Conservation (phyloP, 2,329 filamentous ascomycete genomes). For the Calonectria leucothoes region DNA sequence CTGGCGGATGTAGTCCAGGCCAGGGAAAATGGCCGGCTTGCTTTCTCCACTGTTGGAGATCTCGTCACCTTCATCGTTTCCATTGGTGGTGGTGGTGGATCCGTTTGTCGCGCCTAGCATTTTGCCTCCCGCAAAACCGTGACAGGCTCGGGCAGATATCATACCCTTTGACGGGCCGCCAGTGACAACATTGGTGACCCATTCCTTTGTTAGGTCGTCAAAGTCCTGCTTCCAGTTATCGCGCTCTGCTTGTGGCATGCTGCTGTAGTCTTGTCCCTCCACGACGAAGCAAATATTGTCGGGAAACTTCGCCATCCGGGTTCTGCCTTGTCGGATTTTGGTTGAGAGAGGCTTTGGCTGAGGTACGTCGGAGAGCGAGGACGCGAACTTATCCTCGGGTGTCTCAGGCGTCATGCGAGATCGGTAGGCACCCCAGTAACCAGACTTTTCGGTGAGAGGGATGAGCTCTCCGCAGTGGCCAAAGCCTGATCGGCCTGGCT, state of each 20-base stretch:
- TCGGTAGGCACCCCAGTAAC: slow-evolving; percentile 22
- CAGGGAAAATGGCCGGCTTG: background rate
- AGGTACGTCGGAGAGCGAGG: background rate
- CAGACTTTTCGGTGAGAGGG: slow-evolving; percentile 14
- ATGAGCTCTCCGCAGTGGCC: slow-evolving; percentile 17
- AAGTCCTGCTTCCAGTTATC: slow-evolving; percentile 21
- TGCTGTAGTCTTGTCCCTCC: slow-evolving; percentile 17
- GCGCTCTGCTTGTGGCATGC: slow-evolving; percentile 6
- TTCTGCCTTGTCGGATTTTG: background rate
- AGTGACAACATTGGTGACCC: slow-evolving; percentile 23
- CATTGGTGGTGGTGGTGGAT: too few species aligned
- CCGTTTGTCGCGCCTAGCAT: background rate
- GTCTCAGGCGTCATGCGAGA: slow-evolving; percentile 15
- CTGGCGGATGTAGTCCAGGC: slow-evolving; percentile 25
- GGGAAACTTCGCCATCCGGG: slow-evolving; percentile 4
- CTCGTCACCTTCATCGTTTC: background rate
- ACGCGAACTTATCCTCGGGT: slow-evolving; percentile 12
- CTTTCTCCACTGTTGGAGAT: background rate
- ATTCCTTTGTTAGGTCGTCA: slow-evolving; percentile 22
- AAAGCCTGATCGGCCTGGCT: background rate
- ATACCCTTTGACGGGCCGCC: slow-evolving; percentile 2
- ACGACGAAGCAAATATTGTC: slow-evolving; percentile 13
- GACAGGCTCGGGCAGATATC: slow-evolving; percentile 12
- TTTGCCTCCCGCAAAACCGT: background rate
- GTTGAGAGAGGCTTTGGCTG: background rate